Evolutionary conservation across 2,329 filamentous ascomycete species (phyloP), one percentile per base, ranked within the genome.

Genomic region (Aureobasidium leucospermi): DNA sequence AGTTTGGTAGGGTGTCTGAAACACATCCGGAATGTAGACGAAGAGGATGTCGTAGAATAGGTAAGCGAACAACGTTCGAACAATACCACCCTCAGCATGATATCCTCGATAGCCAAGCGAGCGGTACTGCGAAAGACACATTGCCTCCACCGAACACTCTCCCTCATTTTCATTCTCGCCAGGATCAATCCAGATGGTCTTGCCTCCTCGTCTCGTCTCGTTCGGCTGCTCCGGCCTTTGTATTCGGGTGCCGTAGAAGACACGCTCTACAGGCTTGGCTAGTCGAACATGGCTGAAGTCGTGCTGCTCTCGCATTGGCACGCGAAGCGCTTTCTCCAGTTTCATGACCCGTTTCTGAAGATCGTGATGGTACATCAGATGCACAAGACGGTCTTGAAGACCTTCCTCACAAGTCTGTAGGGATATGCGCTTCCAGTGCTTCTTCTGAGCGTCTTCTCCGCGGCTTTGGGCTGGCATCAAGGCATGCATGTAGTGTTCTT

Each of bases 31-130:
- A 5, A 97, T 83, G 72, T 96, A 96, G 29, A 90, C 79, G 74
- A 97, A 97, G 6, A 99, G 78, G 28, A 97, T 83, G 72, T 99
- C 93, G 76, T 87, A 94, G 77, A 97, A 96, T 16, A 99, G 83
- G 69, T 94, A 93, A n/a, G 72, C 78, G 66, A 81, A 80, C 6
- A 99, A 78, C 0, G 94, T 99, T n/a, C 91, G 85, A 6, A 97
- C 77, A 66, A 97, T 92, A 2, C 92, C 89, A 36, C 91, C 90
- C 77, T 99, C 94, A 16, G 87, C 85, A 73, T 99, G 94, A 69
- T 93, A 96, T 10, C 94, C 94, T 71, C 96, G 96, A 87, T 90
- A 97, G 2, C 92, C 93, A 56, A 88, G 79, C 9, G 81, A 79
- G 34, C 89, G 85, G 73, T 97, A 97, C 76, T 87, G 84, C 46